These are phyloP conservation scores for Limonium bicolor DNA, from an alignment of 148 eudicot genomes.

Conservation along the genomic window DNA sequence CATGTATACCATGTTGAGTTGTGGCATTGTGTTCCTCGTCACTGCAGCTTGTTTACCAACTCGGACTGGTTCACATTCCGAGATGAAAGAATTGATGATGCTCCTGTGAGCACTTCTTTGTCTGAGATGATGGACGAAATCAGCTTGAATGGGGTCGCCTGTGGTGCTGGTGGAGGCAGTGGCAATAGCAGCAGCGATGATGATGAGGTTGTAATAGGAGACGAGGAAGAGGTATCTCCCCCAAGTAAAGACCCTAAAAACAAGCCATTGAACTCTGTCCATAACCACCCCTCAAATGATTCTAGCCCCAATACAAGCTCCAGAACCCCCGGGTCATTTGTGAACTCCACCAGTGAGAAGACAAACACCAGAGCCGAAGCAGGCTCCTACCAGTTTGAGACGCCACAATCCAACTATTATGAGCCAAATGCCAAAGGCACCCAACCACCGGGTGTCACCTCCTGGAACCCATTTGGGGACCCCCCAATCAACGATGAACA, in stretches of 20 bases:
- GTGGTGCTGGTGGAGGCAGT: constrained; percentile 40
- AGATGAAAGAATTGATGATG: constrained; percentile 44
- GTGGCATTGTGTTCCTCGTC: constrained; percentile 5
- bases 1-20: background rate
- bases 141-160: constrained; percentile 40
- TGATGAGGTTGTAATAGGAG: constrained; percentile 91
- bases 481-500: no score
- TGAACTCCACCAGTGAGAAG: constrained; percentile 9
- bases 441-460: no score
- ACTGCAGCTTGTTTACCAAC: constrained; percentile 84
- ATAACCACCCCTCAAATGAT: no score
- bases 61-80: constrained; percentile 96
- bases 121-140: constrained; percentile 61
- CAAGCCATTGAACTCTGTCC: constrained; percentile 15
- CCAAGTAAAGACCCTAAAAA: constrained; percentile 23
- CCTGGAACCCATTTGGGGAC: no score
- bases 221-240: constrained; percentile 55
- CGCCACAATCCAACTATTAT: no score
- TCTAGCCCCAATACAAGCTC: background rate
- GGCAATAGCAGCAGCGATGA: constrained; percentile 79
- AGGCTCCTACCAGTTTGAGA: constrained; percentile 29
- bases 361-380: constrained; percentile 20
- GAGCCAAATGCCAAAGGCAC: no score
- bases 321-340: background rate
- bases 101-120: constrained; percentile 40